phyloP scores from a whole-genome alignment of 306 rosid species.

The Trifolium repens region DNA sequence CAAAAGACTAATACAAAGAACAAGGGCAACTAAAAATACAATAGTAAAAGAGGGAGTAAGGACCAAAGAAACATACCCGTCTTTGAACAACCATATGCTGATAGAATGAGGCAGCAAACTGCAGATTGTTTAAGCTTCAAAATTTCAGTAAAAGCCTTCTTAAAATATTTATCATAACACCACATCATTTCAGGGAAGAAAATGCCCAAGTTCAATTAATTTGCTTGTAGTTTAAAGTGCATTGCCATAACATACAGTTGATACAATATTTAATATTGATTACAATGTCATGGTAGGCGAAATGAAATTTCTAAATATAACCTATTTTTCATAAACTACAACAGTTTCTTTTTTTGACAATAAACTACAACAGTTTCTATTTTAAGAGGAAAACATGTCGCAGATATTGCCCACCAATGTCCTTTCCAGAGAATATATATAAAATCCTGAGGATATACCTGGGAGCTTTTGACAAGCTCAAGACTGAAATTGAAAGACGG shows the following conservation, averaged over 20 bases:
- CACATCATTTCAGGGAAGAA: conserved; percentile 19
- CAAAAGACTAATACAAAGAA: conserved; percentile 15
- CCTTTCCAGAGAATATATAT: conserved; percentile 36
- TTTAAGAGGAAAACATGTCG: conserved; percentile 27
- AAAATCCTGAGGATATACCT: conserved; percentile 52
- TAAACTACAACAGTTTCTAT: conserved; percentile 16
- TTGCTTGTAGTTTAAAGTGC: conserved; percentile 34
- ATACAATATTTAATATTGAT: conserved; percentile 18
- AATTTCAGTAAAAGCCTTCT: conserved; percentile 38
- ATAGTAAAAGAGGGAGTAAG: conserved; percentile 22
- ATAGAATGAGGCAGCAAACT: conserved; percentile 95
- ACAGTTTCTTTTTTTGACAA: conserved; percentile 10
- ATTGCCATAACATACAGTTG: conserved; percentile 5
- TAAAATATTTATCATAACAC: conserved; percentile 32
- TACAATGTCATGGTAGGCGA: conserved; percentile 20
- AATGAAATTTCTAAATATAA: conserved; percentile 12
- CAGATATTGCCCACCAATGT: conserved; percentile 9
- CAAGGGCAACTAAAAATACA: conserved; percentile 18
- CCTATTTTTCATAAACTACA: conserved; percentile 24
- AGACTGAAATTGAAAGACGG: conserved; percentile 91
- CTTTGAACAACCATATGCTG: conserved; percentile 98
- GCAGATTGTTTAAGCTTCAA: conserved; percentile 49
- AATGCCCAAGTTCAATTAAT: conserved; percentile 8
- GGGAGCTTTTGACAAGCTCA: conserved; percentile 79
- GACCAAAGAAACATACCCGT: conserved; percentile 64